A percentile compares a stretch with the other conserved stretches of the same genome.
Conservation (phyloP, 225 moss, liverwort and hornwort genomes). For the Sphagnum contortum region DNA sequence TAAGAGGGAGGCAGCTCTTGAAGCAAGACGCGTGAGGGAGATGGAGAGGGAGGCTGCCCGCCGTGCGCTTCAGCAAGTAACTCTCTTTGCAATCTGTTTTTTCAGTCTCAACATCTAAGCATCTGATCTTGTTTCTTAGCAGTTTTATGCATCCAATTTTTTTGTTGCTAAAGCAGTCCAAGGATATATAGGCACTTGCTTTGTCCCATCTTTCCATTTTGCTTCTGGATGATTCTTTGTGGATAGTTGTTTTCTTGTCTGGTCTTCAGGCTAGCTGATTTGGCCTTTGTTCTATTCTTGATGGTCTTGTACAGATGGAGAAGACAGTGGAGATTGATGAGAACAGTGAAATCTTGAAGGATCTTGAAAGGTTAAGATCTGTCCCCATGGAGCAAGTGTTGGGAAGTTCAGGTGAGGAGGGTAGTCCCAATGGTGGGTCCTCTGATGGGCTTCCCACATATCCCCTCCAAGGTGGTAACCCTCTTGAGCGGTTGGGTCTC, state of each 20-base stretch:
- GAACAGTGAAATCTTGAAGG: constrained; percentile 75
- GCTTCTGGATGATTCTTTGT: no score
- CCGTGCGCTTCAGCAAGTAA: constrained; percentile 73
- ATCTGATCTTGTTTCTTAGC: no score
- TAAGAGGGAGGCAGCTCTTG: constrained; percentile 55
- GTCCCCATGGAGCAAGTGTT: constrained; percentile 54
- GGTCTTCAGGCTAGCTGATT: no score
- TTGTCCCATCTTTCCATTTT: no score
- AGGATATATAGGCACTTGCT: no score
- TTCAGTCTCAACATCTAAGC: not conserved
- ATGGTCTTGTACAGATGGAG: constrained; percentile 63
- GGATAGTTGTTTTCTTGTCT: no score
- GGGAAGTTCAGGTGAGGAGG: constrained; percentile 66
- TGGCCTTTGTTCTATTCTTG: not conserved
- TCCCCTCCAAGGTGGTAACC: constrained; percentile 71
- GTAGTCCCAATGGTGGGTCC: constrained; percentile 52
- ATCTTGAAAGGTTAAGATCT: constrained; percentile 75
- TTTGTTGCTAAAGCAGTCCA: no score
- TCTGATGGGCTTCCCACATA: constrained; percentile 72
- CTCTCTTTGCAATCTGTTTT: not conserved
- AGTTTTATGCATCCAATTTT: not conserved
- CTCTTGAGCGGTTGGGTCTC: constrained; percentile 82
- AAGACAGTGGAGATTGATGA: constrained; percentile 93
- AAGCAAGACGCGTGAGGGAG: constrained; percentile 66
- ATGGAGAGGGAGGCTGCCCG: constrained; percentile 89